These are phyloP conservation scores for Apophysomyces trapeziformis DNA, from an alignment of 371 early-diverging fungal species.

Conservation along the genomic window DNA sequence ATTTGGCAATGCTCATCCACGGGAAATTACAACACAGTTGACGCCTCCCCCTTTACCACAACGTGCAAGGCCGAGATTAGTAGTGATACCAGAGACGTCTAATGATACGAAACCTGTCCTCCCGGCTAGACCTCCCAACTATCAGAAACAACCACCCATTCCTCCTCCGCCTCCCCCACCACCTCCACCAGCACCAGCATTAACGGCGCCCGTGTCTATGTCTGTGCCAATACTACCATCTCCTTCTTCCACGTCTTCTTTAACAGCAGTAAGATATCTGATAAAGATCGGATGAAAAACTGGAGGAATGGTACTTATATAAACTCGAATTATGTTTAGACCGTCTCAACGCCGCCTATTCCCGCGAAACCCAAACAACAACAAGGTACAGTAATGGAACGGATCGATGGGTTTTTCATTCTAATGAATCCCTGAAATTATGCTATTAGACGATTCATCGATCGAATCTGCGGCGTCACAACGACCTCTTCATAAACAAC, in stretches of 20 bases:
- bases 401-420: no score
- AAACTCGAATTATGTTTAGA: background rate
- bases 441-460: no score
- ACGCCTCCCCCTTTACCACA: slow-evolving; percentile 28
- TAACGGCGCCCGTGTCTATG: background rate
- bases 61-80: slow-evolving; percentile 24
- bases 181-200: background rate
- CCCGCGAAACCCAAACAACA: background rate
- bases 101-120: slow-evolving; percentile 17
- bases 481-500: slow-evolving; percentile 2
- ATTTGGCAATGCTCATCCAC: slow-evolving; percentile 67
- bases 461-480: background rate
- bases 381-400: background rate
- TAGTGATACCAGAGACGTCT: slow-evolving; percentile 16
- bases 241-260: background rate
- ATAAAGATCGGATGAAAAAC: background rate
- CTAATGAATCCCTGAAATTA: no score
- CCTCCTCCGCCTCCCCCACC: slow-evolving; percentile 5
- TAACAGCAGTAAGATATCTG: background rate
- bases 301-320: background rate
- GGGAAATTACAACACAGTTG: slow-evolving; percentile 43
- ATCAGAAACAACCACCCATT: background rate
- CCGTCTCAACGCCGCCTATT: background rate
- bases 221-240: no score
- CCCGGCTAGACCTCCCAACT: slow-evolving; percentile 24